A percentile compares a stretch with the other conserved stretches of the same genome.
Evolutionary conservation across 257 asterid genomes (phyloP).

Genomic region (Fraxinus pennsylvanica): DNA sequence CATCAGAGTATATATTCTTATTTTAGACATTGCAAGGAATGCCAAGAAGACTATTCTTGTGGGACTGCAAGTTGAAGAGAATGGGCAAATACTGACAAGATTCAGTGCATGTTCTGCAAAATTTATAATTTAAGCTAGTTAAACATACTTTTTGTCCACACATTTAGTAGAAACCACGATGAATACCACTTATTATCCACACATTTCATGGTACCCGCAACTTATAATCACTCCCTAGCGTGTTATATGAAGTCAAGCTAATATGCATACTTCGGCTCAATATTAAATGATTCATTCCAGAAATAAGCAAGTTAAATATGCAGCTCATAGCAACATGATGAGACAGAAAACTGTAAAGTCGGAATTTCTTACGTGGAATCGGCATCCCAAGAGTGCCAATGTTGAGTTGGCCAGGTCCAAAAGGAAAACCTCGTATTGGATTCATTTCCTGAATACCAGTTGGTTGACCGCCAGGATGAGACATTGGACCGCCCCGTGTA

Average conservation of each 20-base stretch:
- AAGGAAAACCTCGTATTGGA: slow-evolving; percentile 61
- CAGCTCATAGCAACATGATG: background rate
- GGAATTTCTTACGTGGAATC: slow-evolving; percentile 31
- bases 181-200: no score
- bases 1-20: background rate
- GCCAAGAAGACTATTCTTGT: background rate
- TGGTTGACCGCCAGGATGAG: slow-evolving; percentile 53
- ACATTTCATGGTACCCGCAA: no score
- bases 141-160: no score
- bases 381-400: slow-evolving; percentile 53
- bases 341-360: background rate
- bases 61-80: background rate
- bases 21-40: background rate
- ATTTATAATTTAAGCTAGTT: no score
- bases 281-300: background rate
- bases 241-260: background rate
- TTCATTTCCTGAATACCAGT: slow-evolving; percentile 56
- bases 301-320: no score
- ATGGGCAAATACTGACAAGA: background rate
- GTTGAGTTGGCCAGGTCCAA: slow-evolving; percentile 53
- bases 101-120: background rate
- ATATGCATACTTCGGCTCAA: background rate
- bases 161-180: no score
- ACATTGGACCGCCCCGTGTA: slow-evolving; percentile 48
- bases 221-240: no score